Evolutionary conservation across 768 basidiomycete species (phyloP).

Genomic region (Sistotremastrum suecicum): DNA sequence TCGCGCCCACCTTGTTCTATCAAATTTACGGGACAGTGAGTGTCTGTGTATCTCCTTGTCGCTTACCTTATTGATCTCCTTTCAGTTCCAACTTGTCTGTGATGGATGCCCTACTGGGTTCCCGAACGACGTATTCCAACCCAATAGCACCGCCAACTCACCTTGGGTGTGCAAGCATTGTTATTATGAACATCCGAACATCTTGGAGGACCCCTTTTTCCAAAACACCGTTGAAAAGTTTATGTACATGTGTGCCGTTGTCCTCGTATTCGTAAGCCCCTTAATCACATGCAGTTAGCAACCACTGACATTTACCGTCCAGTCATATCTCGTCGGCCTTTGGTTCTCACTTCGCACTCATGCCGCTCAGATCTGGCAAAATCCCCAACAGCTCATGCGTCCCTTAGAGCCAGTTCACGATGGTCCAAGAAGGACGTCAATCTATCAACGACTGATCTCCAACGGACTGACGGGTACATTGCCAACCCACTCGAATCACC

Average conservation of each 20-base stretch:
- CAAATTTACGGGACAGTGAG: conserved; percentile 94
- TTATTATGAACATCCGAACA: conserved; percentile 90
- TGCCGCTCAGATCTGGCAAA: conserved; percentile 98
- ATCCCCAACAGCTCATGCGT: conserved; percentile 74
- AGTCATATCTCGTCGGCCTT: conserved; percentile 94
- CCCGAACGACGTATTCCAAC: conserved; percentile 12
- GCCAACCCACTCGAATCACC: conserved; percentile 7
- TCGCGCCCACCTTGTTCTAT: conserved; percentile 94
- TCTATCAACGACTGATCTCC: conserved; percentile 47
- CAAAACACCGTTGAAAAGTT: conserved; percentile 88
- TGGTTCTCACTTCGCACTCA: conserved; percentile 99
- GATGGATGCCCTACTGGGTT: conserved; percentile 49
- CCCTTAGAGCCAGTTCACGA: conserved; percentile 38
- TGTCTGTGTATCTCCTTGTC: conserved; percentile 8
- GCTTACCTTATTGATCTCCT: conserved; percentile 5
- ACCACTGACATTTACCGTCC: conserved; percentile 4
- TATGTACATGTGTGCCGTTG: conserved; percentile 90
- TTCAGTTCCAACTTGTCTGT: conserved; percentile 78
- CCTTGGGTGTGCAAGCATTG: conserved; percentile 87
- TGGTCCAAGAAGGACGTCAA: conserved; percentile 34
- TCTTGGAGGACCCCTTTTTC: conserved; percentile 90
- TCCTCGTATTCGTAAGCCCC: conserved; percentile 72
- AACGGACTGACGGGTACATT: conserved; percentile 14
- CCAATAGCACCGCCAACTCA: conserved; percentile 15
- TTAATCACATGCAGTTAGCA: not conserved